Evolutionary conservation across 1,284 basidiomycete genomes (phyloP).

Genomic region (Cutaneotrichosporon sp.): DNA sequence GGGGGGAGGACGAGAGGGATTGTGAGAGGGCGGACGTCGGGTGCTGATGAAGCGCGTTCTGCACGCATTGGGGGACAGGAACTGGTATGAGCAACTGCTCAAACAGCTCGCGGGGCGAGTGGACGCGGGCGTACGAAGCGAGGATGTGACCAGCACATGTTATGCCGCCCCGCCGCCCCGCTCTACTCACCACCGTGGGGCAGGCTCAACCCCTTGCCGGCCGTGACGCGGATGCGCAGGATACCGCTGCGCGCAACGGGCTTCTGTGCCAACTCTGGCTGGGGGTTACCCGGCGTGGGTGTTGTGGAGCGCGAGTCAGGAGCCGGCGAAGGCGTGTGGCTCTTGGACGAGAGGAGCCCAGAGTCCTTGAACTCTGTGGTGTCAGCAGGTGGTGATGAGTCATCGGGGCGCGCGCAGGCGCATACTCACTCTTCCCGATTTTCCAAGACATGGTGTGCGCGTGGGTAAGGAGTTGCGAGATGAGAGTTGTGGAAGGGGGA

Average conservation of each 20-base stretch:
- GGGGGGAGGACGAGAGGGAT: conserved; percentile 53
- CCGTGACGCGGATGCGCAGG: conserved; percentile 60
- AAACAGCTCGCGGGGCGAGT: background rate
- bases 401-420: conserved; percentile 9
- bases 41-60: conserved; percentile 67
- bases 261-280: conserved; percentile 34
- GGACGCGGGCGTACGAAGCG: background rate
- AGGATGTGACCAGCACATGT: background rate
- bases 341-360: conserved; percentile 38
- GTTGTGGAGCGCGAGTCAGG: conserved; percentile 49
- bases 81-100: conserved; percentile 58
- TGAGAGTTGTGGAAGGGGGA: background rate
- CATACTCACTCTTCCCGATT: conserved; percentile 55
- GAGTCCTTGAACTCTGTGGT: conserved; percentile 52
- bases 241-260: conserved; percentile 56
- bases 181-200: conserved; percentile 53
- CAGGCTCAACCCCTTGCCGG: conserved; percentile 57
- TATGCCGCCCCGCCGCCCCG: background rate
- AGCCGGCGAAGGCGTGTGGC: conserved; percentile 34
- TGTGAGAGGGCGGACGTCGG: conserved; percentile 47
- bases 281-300: conserved; percentile 52
- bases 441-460: conserved; percentile 54
- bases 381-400: conserved; percentile 17
- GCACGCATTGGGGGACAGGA: conserved; percentile 79
- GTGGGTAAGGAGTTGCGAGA: background rate